Percentiles rank a stretch among this genome's conserved stretches.
These are phyloP conservation scores for Cryptococcus depauperatus DNA, from an alignment of 1,284 basidiomycete species.

Conservation along the genomic window DNA sequence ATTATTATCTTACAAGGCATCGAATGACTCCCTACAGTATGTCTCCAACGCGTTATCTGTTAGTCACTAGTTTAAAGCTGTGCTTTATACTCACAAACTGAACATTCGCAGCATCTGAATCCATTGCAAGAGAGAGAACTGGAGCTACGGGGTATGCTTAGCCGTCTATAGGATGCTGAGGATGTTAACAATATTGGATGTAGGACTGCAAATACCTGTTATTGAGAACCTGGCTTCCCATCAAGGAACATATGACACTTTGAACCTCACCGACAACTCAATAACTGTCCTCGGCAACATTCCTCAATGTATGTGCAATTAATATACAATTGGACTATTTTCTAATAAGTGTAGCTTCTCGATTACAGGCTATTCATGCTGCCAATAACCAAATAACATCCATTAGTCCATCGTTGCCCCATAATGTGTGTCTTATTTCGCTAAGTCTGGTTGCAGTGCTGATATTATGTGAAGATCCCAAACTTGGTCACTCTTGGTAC, in stretches of 20 bases:
- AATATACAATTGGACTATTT: background rate
- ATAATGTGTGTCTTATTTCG: conserved; percentile 36
- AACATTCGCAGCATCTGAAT: conserved; percentile 56
- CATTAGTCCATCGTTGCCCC: conserved; percentile 53
- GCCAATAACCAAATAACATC: conserved; percentile 90
- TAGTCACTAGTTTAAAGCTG: conserved; percentile 15
- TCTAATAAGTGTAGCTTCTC: conserved; percentile 59
- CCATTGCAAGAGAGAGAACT: conserved; percentile 89
- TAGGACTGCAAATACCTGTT: conserved; percentile 92
- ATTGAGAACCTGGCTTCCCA: conserved; percentile 98
- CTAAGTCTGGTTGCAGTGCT: background rate
- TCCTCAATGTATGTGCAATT: conserved; percentile 53
- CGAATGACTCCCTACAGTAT: conserved; percentile 24
- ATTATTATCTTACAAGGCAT: background rate
- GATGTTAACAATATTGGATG: conserved; percentile 1
- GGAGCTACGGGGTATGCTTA: conserved; percentile 73
- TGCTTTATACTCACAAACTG: conserved; percentile 10
- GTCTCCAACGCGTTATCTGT: conserved; percentile 42
- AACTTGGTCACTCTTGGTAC: conserved; percentile 43
- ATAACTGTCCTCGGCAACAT: conserved; percentile 85
- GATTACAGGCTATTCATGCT: conserved; percentile 77
- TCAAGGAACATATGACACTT: conserved; percentile 58
- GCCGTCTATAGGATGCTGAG: background rate
- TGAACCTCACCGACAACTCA: conserved; percentile 97
- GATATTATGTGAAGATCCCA: conserved; percentile 32